phyloP scores from a whole-genome alignment of 352 stramenopile genomes.

The Phytopythium mirpurense region DNA sequence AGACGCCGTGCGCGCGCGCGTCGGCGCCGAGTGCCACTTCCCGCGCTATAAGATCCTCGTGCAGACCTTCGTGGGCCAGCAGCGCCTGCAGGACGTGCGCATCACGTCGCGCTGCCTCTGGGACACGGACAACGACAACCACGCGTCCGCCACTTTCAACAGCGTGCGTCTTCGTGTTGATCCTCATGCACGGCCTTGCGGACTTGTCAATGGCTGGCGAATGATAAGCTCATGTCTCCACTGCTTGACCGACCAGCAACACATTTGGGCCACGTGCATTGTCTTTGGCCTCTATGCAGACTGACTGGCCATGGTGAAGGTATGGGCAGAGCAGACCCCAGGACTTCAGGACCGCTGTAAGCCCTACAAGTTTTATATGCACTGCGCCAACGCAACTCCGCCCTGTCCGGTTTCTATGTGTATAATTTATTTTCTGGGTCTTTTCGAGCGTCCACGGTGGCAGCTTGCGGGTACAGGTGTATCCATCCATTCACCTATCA shows the following conservation, averaged over 20 bases:
- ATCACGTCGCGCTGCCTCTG: slow-evolving; percentile 93
- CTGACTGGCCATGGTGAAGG: too few relatives aligned
- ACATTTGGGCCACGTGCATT: slow-evolving; percentile 86
- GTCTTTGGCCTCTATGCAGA: slow-evolving; percentile 91
- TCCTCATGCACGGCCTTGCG: too few relatives aligned
- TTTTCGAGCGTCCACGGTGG: neutral
- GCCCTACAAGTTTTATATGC: too few relatives aligned
- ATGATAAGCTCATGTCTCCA: too few relatives aligned
- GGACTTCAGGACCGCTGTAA: too few relatives aligned
- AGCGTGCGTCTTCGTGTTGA: slow-evolving; percentile 55
- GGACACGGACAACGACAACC: slow-evolving; percentile 93
- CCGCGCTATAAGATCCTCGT: slow-evolving; percentile 93
- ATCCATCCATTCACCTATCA: neutral
- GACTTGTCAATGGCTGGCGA: neutral
- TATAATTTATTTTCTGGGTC: slow-evolving; percentile 52
- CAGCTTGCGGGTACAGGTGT: neutral
- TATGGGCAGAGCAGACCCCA: too few relatives aligned
- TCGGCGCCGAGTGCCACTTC: slow-evolving; percentile 63
- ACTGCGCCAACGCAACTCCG: too few relatives aligned
- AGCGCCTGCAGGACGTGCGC: slow-evolving; percentile 90
- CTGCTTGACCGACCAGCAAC: too few relatives aligned
- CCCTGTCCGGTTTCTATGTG: too few relatives aligned
- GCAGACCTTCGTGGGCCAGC: slow-evolving; percentile 92
- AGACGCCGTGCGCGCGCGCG: slow-evolving; percentile 54
- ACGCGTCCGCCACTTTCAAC: slow-evolving; percentile 84